These are phyloP conservation scores for Styphnolobium japonicum DNA, from an alignment of 306 rosid species.

Conservation along the genomic window DNA sequence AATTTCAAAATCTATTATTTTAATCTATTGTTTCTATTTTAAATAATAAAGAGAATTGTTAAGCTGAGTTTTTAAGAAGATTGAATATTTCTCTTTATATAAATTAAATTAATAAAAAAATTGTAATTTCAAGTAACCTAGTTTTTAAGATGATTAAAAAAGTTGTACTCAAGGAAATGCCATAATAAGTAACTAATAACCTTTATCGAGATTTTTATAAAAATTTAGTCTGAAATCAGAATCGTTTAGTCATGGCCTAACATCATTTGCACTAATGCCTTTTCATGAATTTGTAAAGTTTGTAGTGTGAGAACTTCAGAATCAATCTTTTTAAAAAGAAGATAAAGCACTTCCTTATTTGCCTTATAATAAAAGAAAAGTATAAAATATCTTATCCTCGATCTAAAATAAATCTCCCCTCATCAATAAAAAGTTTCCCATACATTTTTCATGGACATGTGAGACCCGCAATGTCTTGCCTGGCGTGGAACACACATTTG, in stretches of 20 bases:
- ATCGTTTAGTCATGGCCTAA: not conserved
- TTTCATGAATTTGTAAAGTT: not conserved
- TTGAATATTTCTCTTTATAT: too few species aligned
- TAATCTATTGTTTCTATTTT: too few species aligned
- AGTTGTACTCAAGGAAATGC: not conserved
- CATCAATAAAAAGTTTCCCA: not conserved
- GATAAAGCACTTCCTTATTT: constrained; percentile 9
- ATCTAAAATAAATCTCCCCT: not conserved
- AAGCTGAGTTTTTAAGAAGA: too few species aligned
- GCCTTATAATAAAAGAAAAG: constrained; percentile 17
- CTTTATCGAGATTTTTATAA: not conserved
- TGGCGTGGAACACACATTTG: not conserved
- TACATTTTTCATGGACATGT: not conserved
- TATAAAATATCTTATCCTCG: not conserved
- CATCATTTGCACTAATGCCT: not conserved
- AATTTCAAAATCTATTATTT: too few species aligned
- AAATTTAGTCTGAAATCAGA: not conserved
- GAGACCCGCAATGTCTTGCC: not conserved
- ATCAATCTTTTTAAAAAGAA: constrained; percentile 8
- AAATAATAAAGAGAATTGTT: too few species aligned
- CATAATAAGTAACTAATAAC: not conserved
- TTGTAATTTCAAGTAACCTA: too few species aligned
- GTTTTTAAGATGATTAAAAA: too few species aligned
- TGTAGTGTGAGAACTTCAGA: not conserved
- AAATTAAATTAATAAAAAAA: too few species aligned